Evolutionary conservation across 2,329 filamentous ascomycete species (phyloP).

Genomic region (Colletotrichum abscissum): DNA sequence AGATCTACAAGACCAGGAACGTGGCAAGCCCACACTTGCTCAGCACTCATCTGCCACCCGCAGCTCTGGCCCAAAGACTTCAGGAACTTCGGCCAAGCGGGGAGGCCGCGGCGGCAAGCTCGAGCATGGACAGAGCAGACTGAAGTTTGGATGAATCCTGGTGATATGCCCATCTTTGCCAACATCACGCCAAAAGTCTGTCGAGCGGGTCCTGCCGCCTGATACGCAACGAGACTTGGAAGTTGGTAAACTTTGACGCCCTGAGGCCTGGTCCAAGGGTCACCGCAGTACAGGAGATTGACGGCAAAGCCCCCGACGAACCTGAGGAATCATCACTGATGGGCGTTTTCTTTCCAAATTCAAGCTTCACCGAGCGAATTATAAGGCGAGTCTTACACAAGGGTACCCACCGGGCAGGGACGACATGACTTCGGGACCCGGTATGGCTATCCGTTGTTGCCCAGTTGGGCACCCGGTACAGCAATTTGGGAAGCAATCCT

Average conservation of each 20-base stretch:
- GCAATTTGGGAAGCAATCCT: not conserved
- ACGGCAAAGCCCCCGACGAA: not conserved
- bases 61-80: slow-evolving; percentile 43
- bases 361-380: not conserved
- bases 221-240: slow-evolving; percentile 17
- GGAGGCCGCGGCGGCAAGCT: slow-evolving; percentile 45
- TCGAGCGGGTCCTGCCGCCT: slow-evolving; percentile 32
- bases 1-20: slow-evolving; percentile 77
- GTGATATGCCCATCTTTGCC: not conserved
- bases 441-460: not conserved
- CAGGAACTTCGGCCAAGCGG: slow-evolving; percentile 54
- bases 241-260: slow-evolving; percentile 6
- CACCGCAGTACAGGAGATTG: slow-evolving; percentile 11
- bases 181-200: slow-evolving; percentile 19
- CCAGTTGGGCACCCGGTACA: slow-evolving; percentile 4
- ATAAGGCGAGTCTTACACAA: not conserved
- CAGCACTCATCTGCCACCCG: slow-evolving; percentile 47
- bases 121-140: slow-evolving; percentile 70
- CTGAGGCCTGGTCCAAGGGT: slow-evolving; percentile 20
- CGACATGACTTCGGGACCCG: not conserved
- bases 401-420: not conserved
- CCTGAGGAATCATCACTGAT: slow-evolving; percentile 1
- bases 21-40: slow-evolving; percentile 59
- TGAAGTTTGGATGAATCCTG: slow-evolving; percentile 66
- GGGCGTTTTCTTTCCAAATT: not conserved